These are phyloP conservation scores for Camellia oleifera DNA, from an alignment of 179 eudicot genomes.

Conservation along the genomic window DNA sequence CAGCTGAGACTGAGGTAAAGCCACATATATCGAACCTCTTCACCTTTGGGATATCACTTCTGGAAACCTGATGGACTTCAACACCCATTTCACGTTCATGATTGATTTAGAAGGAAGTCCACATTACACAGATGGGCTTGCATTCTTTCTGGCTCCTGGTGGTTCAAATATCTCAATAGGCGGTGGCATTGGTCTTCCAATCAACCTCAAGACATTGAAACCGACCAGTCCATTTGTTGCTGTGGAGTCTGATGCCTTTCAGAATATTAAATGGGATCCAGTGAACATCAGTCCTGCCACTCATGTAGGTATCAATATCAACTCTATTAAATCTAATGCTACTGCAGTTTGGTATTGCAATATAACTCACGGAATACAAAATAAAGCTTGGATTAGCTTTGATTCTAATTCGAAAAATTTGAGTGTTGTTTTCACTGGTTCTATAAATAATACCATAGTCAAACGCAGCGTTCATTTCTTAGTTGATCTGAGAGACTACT, in stretches of 20 bases:
- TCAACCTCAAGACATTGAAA: neutral
- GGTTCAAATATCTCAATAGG: neutral
- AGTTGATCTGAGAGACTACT: constrained; percentile 8
- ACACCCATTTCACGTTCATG: constrained; percentile 30
- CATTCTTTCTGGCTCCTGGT: constrained; percentile 34
- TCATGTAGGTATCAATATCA: constrained; percentile 19
- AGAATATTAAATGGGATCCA: neutral
- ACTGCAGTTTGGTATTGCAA: neutral
- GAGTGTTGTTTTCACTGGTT: neutral
- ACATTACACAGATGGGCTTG: constrained; percentile 33
- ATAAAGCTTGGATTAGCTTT: neutral
- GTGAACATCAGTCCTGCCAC: neutral
- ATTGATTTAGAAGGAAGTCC: constrained; percentile 13
- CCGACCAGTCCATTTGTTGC: constrained; percentile 18
- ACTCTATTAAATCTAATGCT: constrained; percentile 13
- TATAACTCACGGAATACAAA: neutral
- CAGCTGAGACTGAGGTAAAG: constrained; percentile 26
- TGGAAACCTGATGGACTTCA: constrained; percentile 29
- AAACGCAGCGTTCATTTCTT: neutral
- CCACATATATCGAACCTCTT: constrained; percentile 23
- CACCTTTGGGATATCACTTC: constrained; percentile 34
- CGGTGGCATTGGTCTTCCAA: neutral
- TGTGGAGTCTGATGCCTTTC: constrained; percentile 20
- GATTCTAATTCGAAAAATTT: neutral
- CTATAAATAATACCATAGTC: neutral